Evolutionary conservation across 148 eudicot genomes (phyloP).

Genomic region (Chenopodium album): DNA sequence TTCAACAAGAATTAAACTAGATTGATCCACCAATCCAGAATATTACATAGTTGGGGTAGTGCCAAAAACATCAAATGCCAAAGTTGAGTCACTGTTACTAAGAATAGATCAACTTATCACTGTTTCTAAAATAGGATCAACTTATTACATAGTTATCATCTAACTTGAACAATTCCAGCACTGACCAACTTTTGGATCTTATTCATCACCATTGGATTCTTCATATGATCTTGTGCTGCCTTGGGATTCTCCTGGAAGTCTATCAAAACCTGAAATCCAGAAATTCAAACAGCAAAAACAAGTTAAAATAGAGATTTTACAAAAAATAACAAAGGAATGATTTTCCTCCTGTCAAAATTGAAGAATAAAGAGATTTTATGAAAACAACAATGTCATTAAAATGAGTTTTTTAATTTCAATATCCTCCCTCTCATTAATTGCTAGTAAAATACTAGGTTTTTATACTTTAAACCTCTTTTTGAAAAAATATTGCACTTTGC

Average conservation of each 20-base stretch:
- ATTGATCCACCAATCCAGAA: neutral
- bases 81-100: neutral
- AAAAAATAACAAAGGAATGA: too few relatives aligned
- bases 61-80: conserved; percentile 1
- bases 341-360: too few relatives aligned
- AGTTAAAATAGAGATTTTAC: too few relatives aligned
- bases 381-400: too few relatives aligned
- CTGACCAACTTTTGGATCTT: conserved; percentile 86
- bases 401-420: too few relatives aligned
- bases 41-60: conserved; percentile 1
- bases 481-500: neutral
- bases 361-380: too few relatives aligned
- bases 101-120: neutral
- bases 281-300: neutral
- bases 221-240: conserved; percentile 90
- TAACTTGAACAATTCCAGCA: conserved; percentile 88
- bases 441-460: too few relatives aligned
- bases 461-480: too few relatives aligned
- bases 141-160: conserved; percentile 14
- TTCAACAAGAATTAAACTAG: neutral
- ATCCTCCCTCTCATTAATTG: too few relatives aligned
- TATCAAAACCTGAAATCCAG: conserved; percentile 50
- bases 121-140: too few relatives aligned
- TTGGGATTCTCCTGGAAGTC: conserved; percentile 91
- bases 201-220: conserved; percentile 81